phyloP scores from a whole-genome alignment of 768 basidiomycete genomes.

The Scleroderma bovista region DNA sequence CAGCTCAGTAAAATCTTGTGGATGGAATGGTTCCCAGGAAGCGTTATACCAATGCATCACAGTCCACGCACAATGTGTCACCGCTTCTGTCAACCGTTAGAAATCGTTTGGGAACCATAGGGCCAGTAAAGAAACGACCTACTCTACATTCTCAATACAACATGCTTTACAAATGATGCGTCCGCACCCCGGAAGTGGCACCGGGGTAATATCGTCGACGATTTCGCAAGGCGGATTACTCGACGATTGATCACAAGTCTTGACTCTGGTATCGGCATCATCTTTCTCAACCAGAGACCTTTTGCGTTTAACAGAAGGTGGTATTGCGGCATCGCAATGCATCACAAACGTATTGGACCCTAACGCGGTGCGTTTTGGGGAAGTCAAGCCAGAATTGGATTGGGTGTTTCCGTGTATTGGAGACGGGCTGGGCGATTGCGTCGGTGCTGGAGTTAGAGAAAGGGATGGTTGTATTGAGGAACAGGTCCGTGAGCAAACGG shows the following conservation, averaged over 20 bases:
- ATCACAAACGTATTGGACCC: conserved; percentile 17
- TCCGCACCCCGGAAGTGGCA: conserved; percentile 29
- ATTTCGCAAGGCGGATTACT: neutral
- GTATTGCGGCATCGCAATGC: conserved; percentile 12
- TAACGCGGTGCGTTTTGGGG: conserved; percentile 26
- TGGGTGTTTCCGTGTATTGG: conserved; percentile 7
- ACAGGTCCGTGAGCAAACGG: conserved; percentile 34
- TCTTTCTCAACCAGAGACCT: conserved; percentile 22
- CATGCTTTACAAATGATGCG: conserved; percentile 31
- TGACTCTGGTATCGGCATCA: conserved; percentile 8
- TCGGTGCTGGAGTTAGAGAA: conserved; percentile 34
- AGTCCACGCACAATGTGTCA: conserved; percentile 28
- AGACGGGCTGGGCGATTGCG: conserved; percentile 27
- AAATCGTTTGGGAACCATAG: neutral
- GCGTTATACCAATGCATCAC: conserved; percentile 21
- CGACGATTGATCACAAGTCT: conserved; percentile 2
- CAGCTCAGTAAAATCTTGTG: neutral
- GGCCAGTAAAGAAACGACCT: conserved; percentile 8
- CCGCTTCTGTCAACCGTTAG: conserved; percentile 17
- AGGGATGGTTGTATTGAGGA: conserved; percentile 25
- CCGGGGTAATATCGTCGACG: conserved; percentile 4
- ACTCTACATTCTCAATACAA: conserved; percentile 34
- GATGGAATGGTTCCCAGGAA: neutral
- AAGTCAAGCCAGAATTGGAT: conserved; percentile 2
- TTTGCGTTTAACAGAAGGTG: conserved; percentile 20